A percentile compares a stretch with the other conserved stretches of the same genome.
These are phyloP conservation scores for Phytopythium vexans DNA, from an alignment of 352 stramenopile species.

Conservation along the genomic window DNA sequence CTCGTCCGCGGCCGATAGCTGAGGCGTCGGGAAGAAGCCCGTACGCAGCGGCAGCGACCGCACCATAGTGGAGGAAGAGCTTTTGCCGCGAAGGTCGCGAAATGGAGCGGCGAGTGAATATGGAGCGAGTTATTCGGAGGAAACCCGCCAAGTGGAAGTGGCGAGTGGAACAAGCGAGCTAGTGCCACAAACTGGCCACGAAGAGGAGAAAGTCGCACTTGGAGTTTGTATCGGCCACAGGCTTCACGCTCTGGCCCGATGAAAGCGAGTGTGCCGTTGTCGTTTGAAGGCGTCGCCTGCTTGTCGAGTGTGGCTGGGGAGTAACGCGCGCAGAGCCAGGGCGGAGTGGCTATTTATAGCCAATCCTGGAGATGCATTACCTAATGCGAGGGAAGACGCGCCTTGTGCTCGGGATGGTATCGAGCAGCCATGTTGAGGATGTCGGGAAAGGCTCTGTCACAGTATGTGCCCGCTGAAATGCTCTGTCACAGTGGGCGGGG, in stretches of 20 bases:
- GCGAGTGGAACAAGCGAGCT: too few species aligned
- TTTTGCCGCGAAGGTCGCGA: too few species aligned
- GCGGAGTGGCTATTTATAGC: not conserved
- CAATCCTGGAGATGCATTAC: not conserved
- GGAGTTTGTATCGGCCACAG: too few species aligned
- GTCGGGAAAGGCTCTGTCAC: not conserved
- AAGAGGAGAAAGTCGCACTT: too few species aligned
- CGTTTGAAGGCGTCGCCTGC: not conserved
- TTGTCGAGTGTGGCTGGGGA: not conserved
- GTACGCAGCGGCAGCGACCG: slow-evolving; percentile 72
- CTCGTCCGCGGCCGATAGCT: slow-evolving; percentile 62
- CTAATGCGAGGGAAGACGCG: slow-evolving; percentile 3
- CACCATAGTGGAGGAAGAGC: slow-evolving; percentile 36
- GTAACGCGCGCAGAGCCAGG: not conserved
- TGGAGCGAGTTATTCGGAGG: too few species aligned
- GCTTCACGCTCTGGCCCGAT: too few species aligned
- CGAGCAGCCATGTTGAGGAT: not conserved
- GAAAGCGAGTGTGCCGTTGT: too few species aligned
- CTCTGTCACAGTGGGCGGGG: too few species aligned
- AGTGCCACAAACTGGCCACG: too few species aligned
- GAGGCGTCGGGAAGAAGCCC: slow-evolving; percentile 70
- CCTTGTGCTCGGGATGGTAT: not conserved
- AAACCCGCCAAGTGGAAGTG: too few species aligned
- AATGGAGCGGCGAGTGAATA: too few species aligned
- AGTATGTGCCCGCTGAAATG: too few species aligned